Conservation (phyloP, 441 rosid species). For the Hypseocharis bilobata region DNA sequence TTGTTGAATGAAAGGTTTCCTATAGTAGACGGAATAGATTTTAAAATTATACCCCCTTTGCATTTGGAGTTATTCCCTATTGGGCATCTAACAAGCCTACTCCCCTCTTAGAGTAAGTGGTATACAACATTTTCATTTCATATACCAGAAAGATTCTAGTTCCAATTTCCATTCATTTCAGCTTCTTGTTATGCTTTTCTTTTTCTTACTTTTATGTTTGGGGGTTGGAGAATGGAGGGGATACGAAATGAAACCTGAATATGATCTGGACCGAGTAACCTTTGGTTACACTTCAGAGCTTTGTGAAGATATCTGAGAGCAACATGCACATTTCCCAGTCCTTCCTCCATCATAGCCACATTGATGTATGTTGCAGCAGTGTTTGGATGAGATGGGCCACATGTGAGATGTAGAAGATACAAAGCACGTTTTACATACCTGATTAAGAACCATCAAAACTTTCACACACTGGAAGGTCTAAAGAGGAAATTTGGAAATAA, state of each 20-base stretch:
- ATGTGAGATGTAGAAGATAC: conserved; percentile 64
- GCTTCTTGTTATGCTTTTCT: not conserved
- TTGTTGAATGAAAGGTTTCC: too few relatives aligned
- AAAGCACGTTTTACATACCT: conserved; percentile 73
- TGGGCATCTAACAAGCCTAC: too few relatives aligned
- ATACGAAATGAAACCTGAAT: conserved; percentile 44
- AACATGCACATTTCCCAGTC: conserved; percentile 63
- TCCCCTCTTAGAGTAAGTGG: too few relatives aligned
- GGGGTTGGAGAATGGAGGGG: not conserved
- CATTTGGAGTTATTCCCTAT: too few relatives aligned
- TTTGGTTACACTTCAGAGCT: conserved; percentile 73
- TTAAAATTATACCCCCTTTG: too few relatives aligned
- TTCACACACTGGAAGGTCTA: not conserved
- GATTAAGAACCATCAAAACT: conserved; percentile 10
- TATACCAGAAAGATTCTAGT: too few relatives aligned
- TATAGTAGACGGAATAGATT: too few relatives aligned
- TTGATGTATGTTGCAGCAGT: conserved; percentile 79
- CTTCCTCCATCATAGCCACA: conserved; percentile 84
- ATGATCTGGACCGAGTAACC: conserved; percentile 66
- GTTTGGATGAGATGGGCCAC: conserved; percentile 74
- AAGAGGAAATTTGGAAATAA: not conserved
- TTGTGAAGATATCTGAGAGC: conserved; percentile 75
- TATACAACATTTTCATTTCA: too few relatives aligned
- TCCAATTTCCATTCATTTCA: too few relatives aligned
- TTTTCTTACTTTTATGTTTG: not conserved